phyloP scores from a whole-genome alignment of 257 asterid genomes.

The Solanum pennellii region DNA sequence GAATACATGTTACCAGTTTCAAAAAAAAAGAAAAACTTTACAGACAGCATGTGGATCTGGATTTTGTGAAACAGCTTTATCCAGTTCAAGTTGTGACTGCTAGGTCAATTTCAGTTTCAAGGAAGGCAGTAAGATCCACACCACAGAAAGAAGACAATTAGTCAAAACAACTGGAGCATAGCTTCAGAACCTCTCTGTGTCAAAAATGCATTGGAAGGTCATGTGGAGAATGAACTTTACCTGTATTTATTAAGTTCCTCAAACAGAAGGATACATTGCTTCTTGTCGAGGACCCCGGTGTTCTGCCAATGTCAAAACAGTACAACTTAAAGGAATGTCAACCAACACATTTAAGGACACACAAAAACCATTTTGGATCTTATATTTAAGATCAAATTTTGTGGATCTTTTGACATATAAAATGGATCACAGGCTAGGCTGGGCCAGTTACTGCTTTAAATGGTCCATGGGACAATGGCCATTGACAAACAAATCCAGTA shows the following conservation, averaged over 20 bases:
- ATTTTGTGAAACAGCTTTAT: background rate
- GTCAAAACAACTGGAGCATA: background rate
- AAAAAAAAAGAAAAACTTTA: background rate
- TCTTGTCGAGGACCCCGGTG: conserved; percentile 58
- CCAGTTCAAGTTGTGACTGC: background rate
- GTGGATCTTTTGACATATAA: background rate
- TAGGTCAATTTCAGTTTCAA: background rate
- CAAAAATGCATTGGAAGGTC: background rate
- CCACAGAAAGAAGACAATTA: background rate
- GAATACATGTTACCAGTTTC: background rate
- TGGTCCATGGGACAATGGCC: background rate
- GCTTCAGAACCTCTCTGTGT: background rate
- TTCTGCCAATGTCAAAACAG: conserved; percentile 28
- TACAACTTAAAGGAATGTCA: background rate
- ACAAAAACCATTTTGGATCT: background rate
- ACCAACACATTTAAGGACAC: background rate
- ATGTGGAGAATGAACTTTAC: conserved; percentile 20
- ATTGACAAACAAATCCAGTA: background rate
- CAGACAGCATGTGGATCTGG: background rate
- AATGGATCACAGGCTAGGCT: background rate
- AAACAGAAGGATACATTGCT: conserved; percentile 72
- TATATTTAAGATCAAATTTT: background rate
- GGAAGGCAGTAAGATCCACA: background rate
- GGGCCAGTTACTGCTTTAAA: background rate
- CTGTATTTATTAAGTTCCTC: conserved; percentile 96